phyloP scores from a whole-genome alignment of 768 basidiomycete species.

The Boletus pseudo-olivaceus region DNA sequence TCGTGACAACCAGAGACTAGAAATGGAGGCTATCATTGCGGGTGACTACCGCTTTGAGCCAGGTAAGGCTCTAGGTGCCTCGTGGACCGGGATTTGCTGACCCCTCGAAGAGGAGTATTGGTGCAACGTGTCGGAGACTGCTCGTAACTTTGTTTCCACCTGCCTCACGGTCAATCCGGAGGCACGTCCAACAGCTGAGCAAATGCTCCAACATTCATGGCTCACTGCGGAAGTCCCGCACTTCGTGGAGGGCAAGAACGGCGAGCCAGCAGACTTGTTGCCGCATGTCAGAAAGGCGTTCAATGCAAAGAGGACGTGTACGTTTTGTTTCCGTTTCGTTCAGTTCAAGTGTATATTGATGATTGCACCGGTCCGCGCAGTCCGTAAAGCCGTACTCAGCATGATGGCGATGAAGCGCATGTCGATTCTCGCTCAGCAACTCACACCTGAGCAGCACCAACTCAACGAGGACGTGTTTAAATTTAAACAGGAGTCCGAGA shows the following conservation, averaged over 20 bases:
- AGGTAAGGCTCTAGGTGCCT: slow-evolving; percentile 24
- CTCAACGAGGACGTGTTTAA: slow-evolving; percentile 58
- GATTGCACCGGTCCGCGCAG: slow-evolving; percentile 35
- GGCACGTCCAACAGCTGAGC: slow-evolving; percentile 71
- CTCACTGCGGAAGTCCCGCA: slow-evolving; percentile 66
- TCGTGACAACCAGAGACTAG: slow-evolving; percentile 79
- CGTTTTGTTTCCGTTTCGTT: slow-evolving; percentile 28
- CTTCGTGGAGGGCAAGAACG: slow-evolving; percentile 57
- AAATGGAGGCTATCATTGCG: slow-evolving; percentile 93
- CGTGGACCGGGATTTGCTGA: background rate
- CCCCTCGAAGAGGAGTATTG: slow-evolving; percentile 68
- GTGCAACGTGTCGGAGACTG: slow-evolving; percentile 78
- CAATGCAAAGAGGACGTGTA: slow-evolving; percentile 84
- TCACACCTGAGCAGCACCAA: slow-evolving; percentile 43
- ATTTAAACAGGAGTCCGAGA: slow-evolving; percentile 81
- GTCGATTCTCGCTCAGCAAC: slow-evolving; percentile 46
- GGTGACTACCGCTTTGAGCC: slow-evolving; percentile 94
- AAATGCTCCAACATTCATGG: slow-evolving; percentile 67
- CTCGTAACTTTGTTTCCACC: slow-evolving; percentile 73
- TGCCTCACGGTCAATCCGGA: slow-evolving; percentile 86
- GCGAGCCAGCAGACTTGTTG: slow-evolving; percentile 71
- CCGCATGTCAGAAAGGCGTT: slow-evolving; percentile 89
- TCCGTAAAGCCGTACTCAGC: slow-evolving; percentile 83
- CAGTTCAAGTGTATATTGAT: slow-evolving; percentile 1
- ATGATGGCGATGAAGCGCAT: slow-evolving; percentile 86